Conservation (phyloP, 1,284 basidiomycete genomes). For the Schizophyllum commune region DNA sequence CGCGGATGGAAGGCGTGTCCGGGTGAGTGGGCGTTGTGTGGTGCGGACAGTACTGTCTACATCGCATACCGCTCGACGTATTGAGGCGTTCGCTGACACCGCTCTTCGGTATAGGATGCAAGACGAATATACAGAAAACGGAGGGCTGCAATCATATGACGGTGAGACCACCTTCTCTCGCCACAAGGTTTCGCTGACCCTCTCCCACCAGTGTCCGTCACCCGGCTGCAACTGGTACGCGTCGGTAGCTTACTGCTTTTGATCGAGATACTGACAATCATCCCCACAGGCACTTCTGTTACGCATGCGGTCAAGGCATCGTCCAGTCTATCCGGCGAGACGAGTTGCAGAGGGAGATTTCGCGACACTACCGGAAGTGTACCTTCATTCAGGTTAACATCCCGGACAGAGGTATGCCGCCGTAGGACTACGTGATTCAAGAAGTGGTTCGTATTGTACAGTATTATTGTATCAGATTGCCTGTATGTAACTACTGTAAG, state of each 20-base stretch:
- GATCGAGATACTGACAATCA: too few species aligned
- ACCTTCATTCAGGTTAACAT: slow-evolving; percentile 9
- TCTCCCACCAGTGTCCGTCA: slow-evolving; percentile 36
- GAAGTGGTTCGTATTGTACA: too few species aligned
- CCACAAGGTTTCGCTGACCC: neutral
- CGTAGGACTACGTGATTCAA: neutral
- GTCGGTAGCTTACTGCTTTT: neutral
- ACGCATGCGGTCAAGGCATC: slow-evolving; percentile 44
- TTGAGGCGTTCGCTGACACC: too few species aligned
- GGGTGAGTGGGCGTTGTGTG: slow-evolving; percentile 24
- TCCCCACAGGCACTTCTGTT: slow-evolving; percentile 47
- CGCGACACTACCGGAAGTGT: slow-evolving; percentile 38
- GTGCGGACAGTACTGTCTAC: neutral
- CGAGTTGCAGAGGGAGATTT: slow-evolving; percentile 36
- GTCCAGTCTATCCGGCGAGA: slow-evolving; percentile 35
- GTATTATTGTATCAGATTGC: too few species aligned
- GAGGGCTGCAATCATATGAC: slow-evolving; percentile 61
- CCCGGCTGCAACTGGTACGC: slow-evolving; percentile 40
- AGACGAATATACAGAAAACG: slow-evolving; percentile 48
- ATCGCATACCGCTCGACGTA: too few species aligned
- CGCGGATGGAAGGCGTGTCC: slow-evolving; percentile 54
- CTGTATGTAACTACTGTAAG: too few species aligned
- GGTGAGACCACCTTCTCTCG: slow-evolving; percentile 25
- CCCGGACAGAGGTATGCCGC: neutral
- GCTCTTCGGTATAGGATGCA: slow-evolving; percentile 36